A percentile compares a stretch with the other conserved stretches of the same genome.
These are phyloP conservation scores for Endothia cerciana DNA, from an alignment of 2,329 filamentous ascomycete genomes.

Conservation along the genomic window DNA sequence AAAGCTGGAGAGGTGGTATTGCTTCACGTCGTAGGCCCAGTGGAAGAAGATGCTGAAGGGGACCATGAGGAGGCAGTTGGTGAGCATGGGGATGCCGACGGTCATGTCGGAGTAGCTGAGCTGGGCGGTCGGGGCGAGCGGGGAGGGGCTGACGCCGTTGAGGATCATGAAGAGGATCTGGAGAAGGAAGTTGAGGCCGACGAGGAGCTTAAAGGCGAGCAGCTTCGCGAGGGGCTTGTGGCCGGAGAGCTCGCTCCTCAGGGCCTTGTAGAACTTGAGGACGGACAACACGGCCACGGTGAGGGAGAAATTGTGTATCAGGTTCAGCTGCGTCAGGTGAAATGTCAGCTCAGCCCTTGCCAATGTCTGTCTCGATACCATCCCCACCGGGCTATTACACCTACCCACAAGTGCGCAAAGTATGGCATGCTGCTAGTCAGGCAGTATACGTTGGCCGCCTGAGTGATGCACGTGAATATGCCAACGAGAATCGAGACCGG, in stretches of 20 bases:
- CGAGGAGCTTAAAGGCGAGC: constrained; percentile 40
- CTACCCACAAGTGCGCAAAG: constrained; percentile 38
- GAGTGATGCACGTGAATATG: constrained; percentile 42
- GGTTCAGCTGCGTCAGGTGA: constrained; percentile 29
- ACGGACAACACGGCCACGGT: constrained; percentile 34
- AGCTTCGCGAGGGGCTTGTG: constrained; percentile 39
- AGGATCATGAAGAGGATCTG: constrained; percentile 32
- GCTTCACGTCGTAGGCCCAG: constrained; percentile 32
- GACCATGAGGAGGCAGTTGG: constrained; percentile 35
- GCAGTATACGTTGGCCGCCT: constrained; percentile 37
- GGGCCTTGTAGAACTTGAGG: constrained; percentile 35
- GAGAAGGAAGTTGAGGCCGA: constrained; percentile 36
- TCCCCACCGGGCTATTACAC: background rate
- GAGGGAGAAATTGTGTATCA: constrained; percentile 35
- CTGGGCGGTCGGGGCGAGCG: constrained; percentile 30
- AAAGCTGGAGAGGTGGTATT: constrained; percentile 29
- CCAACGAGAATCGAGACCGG: constrained; percentile 43
- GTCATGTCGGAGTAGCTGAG: constrained; percentile 34
- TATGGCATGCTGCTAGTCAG: constrained; percentile 35
- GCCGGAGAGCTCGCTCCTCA: constrained; percentile 36
- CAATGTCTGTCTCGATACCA: too few species aligned
- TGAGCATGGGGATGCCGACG: constrained; percentile 33
- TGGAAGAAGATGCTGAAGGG: constrained; percentile 33
- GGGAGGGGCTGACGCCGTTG: constrained; percentile 23
- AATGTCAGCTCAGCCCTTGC: background rate